Evolutionary conservation across 1,284 basidiomycete genomes (phyloP).

Genomic region (Boletellus sp.): DNA sequence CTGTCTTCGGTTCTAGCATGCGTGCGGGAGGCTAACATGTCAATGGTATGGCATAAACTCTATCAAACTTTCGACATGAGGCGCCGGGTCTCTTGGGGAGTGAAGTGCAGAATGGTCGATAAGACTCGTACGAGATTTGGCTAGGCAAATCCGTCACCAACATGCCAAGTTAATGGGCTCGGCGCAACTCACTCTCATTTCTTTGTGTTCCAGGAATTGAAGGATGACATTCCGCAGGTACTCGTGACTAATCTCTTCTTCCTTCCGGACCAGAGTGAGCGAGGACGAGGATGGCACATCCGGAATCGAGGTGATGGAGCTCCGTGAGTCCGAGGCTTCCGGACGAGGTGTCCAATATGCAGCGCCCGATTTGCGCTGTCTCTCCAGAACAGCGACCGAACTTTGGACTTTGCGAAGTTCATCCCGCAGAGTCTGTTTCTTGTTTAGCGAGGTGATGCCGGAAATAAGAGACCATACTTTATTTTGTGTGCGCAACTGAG

Average conservation of each 20-base stretch:
- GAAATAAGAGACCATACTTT: slow-evolving; percentile 49
- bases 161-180: not conserved
- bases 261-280: slow-evolving; percentile 44
- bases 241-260: slow-evolving; percentile 91
- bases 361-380: slow-evolving; percentile 87
- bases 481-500: slow-evolving; percentile 64
- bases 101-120: slow-evolving; percentile 88
- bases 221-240: slow-evolving; percentile 92
- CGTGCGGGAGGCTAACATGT: not conserved
- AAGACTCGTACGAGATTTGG: slow-evolving; percentile 87
- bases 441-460: slow-evolving; percentile 3
- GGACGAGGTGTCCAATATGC: slow-evolving; percentile 77
- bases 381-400: slow-evolving; percentile 84
- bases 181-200: slow-evolving; percentile 67
- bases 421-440: slow-evolving; percentile 73
- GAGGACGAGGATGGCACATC: slow-evolving; percentile 40
- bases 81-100: slow-evolving; percentile 87
- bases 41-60: slow-evolving; percentile 3
- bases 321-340: slow-evolving; percentile 42
- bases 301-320: slow-evolving; percentile 44
- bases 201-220: slow-evolving; percentile 88
- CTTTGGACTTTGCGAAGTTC: slow-evolving; percentile 92
- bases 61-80: slow-evolving; percentile 70
- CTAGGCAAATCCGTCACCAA: slow-evolving; percentile 36
- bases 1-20: not conserved